phyloP scores from a whole-genome alignment of 2,329 filamentous ascomycete genomes.

The Beauveria varroae region DNA sequence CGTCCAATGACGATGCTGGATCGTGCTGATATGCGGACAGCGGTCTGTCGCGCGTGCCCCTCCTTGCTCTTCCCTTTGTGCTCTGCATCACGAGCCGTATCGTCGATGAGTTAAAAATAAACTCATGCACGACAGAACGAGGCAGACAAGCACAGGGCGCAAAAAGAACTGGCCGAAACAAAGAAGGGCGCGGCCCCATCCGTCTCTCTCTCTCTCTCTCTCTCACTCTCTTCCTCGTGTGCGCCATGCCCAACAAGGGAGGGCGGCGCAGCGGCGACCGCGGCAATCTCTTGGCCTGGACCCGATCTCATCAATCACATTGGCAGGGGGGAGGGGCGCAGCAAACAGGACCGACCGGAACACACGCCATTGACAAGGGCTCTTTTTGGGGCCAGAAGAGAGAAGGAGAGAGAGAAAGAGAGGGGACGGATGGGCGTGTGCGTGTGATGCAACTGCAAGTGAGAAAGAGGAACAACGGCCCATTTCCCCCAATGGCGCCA shows the following conservation, averaged over 20 bases:
- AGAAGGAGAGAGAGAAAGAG: not conserved
- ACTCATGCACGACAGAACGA: constrained; percentile 5
- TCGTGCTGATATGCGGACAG: not conserved
- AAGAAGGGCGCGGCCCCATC: not conserved
- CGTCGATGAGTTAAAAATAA: constrained; percentile 10
- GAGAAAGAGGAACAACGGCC: constrained; percentile 5
- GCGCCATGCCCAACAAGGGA: not conserved
- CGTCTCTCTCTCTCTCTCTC: not conserved
- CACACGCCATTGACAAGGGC: not conserved
- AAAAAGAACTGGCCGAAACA: not conserved
- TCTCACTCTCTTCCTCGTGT: too few species aligned
- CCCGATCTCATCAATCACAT: constrained; percentile 6
- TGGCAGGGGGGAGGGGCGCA: not conserved
- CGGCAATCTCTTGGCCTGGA: constrained; percentile 6
- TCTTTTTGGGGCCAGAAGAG: too few species aligned
- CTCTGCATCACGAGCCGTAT: not conserved
- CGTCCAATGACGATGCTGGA: not conserved
- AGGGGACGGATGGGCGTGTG: too few species aligned
- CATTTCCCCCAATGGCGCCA: not conserved
- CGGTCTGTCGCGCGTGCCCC: not conserved
- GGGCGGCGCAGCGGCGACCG: not conserved
- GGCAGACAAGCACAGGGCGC: constrained; percentile 2
- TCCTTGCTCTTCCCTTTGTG: not conserved
- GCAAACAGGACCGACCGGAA: not conserved
- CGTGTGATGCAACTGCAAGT: constrained; percentile 6